A percentile compares a stretch with the other conserved stretches of the same genome.
phyloP scores from a whole-genome alignment of 306 rosid genomes.

The Sicyos edulis region DNA sequence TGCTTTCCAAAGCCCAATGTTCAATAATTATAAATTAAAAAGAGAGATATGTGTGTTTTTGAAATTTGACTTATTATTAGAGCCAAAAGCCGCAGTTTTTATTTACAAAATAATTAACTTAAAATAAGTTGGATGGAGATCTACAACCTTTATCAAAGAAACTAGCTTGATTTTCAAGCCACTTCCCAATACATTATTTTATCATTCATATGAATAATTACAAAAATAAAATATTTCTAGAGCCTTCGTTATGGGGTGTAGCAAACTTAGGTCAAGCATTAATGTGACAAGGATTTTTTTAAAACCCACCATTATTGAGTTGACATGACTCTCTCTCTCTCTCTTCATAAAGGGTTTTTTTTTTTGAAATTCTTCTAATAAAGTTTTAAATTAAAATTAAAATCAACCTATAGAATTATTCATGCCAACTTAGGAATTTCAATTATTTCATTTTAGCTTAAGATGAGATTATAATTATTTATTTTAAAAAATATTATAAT shows the following conservation, averaged over 20 bases:
- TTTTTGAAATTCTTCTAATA: background rate
- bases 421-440: background rate
- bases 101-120: background rate
- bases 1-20: constrained; percentile 17
- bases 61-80: constrained; percentile 10
- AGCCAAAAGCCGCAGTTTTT: constrained; percentile 12
- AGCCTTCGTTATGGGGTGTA: constrained; percentile 10
- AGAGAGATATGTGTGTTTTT: background rate
- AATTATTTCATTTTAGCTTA: background rate
- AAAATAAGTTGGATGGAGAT: constrained; percentile 16
- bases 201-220: background rate
- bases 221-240: background rate
- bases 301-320: background rate
- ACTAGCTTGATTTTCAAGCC: constrained; percentile 13
- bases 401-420: background rate
- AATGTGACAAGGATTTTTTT: constrained; percentile 9
- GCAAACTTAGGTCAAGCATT: constrained; percentile 16
- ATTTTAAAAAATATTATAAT: too few species aligned
- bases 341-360: too few species aligned
- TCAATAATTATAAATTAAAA: background rate
- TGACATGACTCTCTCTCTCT: constrained; percentile 12
- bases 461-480: background rate
- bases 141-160: constrained; percentile 1
- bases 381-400: background rate
- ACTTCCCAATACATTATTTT: background rate